Evolutionary conservation across 192 early-diverging fungal species (phyloP), one percentile per base, ranked within the genome.

Genomic region (Backusella macrospora): DNA sequence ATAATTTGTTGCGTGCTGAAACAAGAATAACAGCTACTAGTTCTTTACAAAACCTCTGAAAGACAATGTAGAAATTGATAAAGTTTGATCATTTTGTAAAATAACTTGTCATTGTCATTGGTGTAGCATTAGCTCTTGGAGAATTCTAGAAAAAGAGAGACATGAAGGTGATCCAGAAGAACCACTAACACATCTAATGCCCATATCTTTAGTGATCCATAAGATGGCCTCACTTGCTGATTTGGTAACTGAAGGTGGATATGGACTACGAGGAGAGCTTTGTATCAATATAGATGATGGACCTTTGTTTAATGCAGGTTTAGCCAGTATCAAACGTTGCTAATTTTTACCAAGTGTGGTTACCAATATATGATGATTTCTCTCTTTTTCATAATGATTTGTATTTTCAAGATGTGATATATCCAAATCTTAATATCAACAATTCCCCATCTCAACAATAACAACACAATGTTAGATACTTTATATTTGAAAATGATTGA

Each of bases 1-100:
- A 23, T 67, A 74, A 38, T 67, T 77, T 4, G 78, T 78, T 1
- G 80, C 72, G 62, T 90, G 87, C 18, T 83, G 66, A 10, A 10
- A 86, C 88, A 39, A 90, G 72, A 0, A 85, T 84, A 0, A 82
- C 81, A 0, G 87, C 87, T 1, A 87, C 87, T 68, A 90, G 76
- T 71, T 90, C 88, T 72, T 90, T 90, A 64, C 84, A 87, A 69
- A 90, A 90, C 45, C 88, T 87, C 72, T 90, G 84, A 1, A 90
- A 69, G 4, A 90, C 84, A 63, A 90, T 88, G 63, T 83, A 88
- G 3, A 84, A 82, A 45, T 88, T 79, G 6, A 90, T 86, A 73
- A 90, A 90, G 38, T 81, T 74, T 0, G 76, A 71, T 15, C 78
- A 52, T n/a, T 81, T 81, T 10, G 80, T 76, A 78, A 78, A 81